Base-by-base conservation (phyloP, 1,284 basidiomycete genomes). In the Leccinum pallidistipes region DNA sequence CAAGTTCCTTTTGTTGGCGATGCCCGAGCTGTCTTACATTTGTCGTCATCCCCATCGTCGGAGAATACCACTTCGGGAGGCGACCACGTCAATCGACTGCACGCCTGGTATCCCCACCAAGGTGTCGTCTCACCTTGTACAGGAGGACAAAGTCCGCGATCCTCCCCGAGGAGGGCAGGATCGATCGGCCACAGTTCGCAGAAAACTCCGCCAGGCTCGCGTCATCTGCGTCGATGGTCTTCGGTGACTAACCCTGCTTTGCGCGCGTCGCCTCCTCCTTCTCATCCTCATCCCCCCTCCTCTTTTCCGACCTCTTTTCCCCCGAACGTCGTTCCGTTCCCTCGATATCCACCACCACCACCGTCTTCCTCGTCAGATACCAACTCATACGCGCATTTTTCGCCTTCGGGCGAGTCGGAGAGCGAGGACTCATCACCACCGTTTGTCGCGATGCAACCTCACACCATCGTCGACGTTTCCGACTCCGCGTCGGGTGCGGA, bases 171-270 rank as follows among this genome's bases (percentile, higher is more conserved):
- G 63, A 71, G 69, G 72, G 71, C 72, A 62, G 69, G 71, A 51
- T 73, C 69, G 69, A 74, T 71, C 72, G 71, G 72, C 7, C 69
- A 74, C 62, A 74, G 66, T 65, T 60, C 70, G 3, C 68, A 72
- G 62, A 73, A 64, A 68, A 71, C 70, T 63, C 69, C 73, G 65
- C 66, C 56, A 51, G 32, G 61, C 59, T 68, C 70, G 62, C 71
- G 71, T 71, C 72, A 72, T 34, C 61, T 73, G 10, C 71, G 71
- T 58, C 72, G 71, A 58, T 72, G 71, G 71, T 72, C 71, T 54
- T 72, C 72, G 56, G 72, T 71, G 50, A 72, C 70, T 52, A 65
- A 74, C 59, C 62, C 68, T 66, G 67, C 71, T 52, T 60, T 69
- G 61, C 71, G 71, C 63, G 59, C 59, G 34, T 69, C 68, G 2